Conservation (phyloP, 2,329 filamentous ascomycete species). For the Pezicula neosporulosa region DNA sequence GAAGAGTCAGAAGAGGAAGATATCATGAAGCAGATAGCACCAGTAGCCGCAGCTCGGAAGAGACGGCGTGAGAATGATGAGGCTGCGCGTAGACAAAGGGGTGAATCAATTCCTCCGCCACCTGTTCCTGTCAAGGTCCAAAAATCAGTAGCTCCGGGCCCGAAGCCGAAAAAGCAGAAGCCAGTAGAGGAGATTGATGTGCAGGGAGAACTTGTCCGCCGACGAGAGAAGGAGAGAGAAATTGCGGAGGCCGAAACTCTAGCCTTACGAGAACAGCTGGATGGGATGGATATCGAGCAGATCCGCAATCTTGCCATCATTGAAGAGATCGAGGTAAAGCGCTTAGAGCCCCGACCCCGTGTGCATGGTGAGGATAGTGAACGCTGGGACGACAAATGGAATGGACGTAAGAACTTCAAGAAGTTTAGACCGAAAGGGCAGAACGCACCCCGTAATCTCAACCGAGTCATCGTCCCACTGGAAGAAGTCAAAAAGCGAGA, state of each 20-base stretch:
- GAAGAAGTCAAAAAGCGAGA: conserved; percentile 57
- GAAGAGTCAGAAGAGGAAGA: conserved; percentile 37
- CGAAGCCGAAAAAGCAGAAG: conserved; percentile 25
- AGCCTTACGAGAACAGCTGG: conserved; percentile 51
- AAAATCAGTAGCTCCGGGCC: conserved; percentile 3
- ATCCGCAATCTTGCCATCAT: conserved; percentile 73
- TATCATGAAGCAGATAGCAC: conserved; percentile 69
- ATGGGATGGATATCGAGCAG: conserved; percentile 66
- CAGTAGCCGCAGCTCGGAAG: conserved; percentile 75
- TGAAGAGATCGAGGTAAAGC: conserved; percentile 68
- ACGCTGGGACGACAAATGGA: conserved; percentile 86
- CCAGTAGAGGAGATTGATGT: conserved; percentile 53
- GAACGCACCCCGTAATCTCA: conserved; percentile 26
- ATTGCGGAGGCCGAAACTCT: conserved; percentile 50
- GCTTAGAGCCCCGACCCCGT: conserved; percentile 25
- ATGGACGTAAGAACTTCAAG: conserved; percentile 95
- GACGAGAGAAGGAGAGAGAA: conserved; percentile 63
- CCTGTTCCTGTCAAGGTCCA: conserved; percentile 13
- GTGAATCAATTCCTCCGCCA: conserved; percentile 24
- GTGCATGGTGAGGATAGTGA: conserved; percentile 41
- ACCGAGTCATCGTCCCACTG: conserved; percentile 52
- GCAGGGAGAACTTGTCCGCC: conserved; percentile 52
- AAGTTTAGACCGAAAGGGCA: conserved; percentile 67
- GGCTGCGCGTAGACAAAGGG: conserved; percentile 39
- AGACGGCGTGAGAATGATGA: conserved; percentile 65